Percentiles rank a stretch among this genome's conserved stretches.
Evolutionary conservation across 1,284 basidiomycete species (phyloP).

Genomic region (Cryptococcus sp.): DNA sequence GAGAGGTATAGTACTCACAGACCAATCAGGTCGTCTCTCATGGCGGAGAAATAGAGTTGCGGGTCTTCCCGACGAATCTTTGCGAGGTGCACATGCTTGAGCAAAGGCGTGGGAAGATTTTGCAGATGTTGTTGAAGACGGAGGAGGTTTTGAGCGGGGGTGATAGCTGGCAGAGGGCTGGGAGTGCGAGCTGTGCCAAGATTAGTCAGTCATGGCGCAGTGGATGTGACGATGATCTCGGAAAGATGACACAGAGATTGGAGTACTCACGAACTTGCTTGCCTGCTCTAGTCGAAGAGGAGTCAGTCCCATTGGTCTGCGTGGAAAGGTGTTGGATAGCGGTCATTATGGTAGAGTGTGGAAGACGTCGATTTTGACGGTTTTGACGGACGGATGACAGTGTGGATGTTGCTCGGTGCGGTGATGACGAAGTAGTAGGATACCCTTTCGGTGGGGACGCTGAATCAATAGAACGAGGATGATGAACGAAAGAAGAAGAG

Average conservation of each 20-base stretch:
- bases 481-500: no score
- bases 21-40: constrained; percentile 43
- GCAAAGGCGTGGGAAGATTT: constrained; percentile 39
- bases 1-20: constrained; percentile 33
- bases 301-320: constrained; percentile 3
- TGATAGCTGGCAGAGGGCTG: constrained; percentile 21
- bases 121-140: constrained; percentile 44
- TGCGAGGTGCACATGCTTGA: constrained; percentile 48
- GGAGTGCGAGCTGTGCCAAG: constrained; percentile 1
- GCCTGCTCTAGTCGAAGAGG: constrained; percentile 7
- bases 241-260: not conserved
- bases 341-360: constrained; percentile 2
- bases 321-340: constrained; percentile 7
- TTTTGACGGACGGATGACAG: no score
- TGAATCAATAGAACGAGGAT: no score
- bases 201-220: no score
- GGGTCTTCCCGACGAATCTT: constrained; percentile 43
- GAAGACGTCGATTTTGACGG: no score
- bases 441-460: no score
- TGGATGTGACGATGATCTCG: not conserved
- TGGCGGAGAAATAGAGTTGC: constrained; percentile 44
- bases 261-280: constrained; percentile 8
- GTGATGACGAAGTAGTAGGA: no score
- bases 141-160: constrained; percentile 40
- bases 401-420: no score